phyloP scores from a whole-genome alignment of 192 early-diverging fungal genomes.

The Mortierella alpina region DNA sequence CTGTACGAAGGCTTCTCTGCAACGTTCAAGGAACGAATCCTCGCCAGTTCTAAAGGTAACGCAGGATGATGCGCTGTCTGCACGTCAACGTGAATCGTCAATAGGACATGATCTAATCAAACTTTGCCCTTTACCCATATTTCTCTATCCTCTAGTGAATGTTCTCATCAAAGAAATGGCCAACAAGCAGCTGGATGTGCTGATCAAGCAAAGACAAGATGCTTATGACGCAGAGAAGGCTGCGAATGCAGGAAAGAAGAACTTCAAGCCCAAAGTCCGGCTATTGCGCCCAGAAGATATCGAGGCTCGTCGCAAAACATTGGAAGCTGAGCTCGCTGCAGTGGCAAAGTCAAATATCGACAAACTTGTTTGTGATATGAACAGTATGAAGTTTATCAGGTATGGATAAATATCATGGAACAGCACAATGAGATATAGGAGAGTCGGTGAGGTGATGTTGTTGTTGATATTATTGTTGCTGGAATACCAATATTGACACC shows the following conservation, averaged over 20 bases:
- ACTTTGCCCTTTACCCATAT: neutral
- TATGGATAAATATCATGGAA: slow-evolving; percentile 25
- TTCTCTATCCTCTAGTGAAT: slow-evolving; percentile 12
- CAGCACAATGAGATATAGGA: neutral
- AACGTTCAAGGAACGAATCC: slow-evolving; percentile 70
- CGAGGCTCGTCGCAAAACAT: slow-evolving; percentile 44
- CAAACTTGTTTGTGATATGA: slow-evolving; percentile 73
- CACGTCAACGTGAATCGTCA: too few species aligned
- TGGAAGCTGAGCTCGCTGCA: slow-evolving; percentile 59
- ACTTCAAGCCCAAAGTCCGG: slow-evolving; percentile 41
- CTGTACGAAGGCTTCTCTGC: slow-evolving; percentile 76
- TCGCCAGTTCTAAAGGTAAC: slow-evolving; percentile 67
- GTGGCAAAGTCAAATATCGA: slow-evolving; percentile 67
- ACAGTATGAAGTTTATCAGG: slow-evolving; percentile 70
- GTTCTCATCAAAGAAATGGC: slow-evolving; percentile 38
- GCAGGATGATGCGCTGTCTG: too few species aligned
- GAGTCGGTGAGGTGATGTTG: neutral
- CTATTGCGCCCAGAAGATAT: slow-evolving; percentile 51
- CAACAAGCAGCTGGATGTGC: slow-evolving; percentile 33
- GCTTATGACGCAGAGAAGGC: slow-evolving; percentile 55
- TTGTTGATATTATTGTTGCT: neutral
- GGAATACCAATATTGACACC: slow-evolving; percentile 1
- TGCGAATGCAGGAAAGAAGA: slow-evolving; percentile 50
- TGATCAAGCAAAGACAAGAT: slow-evolving; percentile 43
- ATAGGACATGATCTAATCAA: too few species aligned